These are phyloP conservation scores for Skeletonema menzelii DNA, from an alignment of 108 stramenopile species.

Conservation along the genomic window DNA sequence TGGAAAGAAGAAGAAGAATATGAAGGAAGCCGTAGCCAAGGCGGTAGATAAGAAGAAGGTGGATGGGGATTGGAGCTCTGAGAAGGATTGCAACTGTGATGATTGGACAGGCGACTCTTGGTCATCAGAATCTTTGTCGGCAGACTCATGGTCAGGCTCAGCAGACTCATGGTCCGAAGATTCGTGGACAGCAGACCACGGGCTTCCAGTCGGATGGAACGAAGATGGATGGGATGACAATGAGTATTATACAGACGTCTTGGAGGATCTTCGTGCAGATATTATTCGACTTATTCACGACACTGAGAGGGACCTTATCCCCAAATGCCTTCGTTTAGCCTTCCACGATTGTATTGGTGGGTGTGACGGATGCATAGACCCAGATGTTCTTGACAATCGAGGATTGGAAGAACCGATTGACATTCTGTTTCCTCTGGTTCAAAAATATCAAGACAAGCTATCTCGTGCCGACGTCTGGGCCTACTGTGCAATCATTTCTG, in stretches of 20 bases:
- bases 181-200: not conserved
- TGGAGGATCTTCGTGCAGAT: slow-evolving; percentile 14
- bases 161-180: no score
- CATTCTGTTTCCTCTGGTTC: slow-evolving; percentile 39
- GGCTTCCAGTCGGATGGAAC: slow-evolving; percentile 4
- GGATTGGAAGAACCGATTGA: slow-evolving; percentile 49
- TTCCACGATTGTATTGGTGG: slow-evolving; percentile 65
- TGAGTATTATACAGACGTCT: slow-evolving; percentile 7
- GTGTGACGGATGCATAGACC: slow-evolving; percentile 62
- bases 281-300: slow-evolving; percentile 10
- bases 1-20: not conserved
- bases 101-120: not conserved
- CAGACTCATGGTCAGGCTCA: no score
- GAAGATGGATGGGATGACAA: slow-evolving; percentile 12
- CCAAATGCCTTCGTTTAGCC: slow-evolving; percentile 53
- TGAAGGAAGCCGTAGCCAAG: not conserved
- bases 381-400: slow-evolving; percentile 43
- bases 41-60: not conserved
- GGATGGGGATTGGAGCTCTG: no score
- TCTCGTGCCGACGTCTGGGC: slow-evolving; percentile 65
- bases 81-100: not conserved
- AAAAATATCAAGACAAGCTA: slow-evolving; percentile 15
- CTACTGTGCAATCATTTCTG: slow-evolving; percentile 44
- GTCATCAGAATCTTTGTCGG: no score
- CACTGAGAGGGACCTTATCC: slow-evolving; percentile 4